phyloP scores from a whole-genome alignment of 1,284 basidiomycete species.

The Agroathelia rolfsii region DNA sequence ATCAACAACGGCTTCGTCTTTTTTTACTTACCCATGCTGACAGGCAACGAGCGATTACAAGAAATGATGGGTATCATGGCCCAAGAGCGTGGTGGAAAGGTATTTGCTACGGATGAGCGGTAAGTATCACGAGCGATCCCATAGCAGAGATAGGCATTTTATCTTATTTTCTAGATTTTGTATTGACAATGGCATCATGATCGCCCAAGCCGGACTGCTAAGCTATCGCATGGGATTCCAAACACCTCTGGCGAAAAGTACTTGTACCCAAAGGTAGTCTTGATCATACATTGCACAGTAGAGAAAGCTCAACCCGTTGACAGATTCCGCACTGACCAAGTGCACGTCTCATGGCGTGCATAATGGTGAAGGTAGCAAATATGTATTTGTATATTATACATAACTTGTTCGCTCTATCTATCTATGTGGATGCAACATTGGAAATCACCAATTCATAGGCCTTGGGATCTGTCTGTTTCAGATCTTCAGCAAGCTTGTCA shows the following conservation, averaged over 20 bases:
- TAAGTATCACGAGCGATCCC: slow-evolving; percentile 22
- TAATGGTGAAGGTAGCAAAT: slow-evolving; percentile 19
- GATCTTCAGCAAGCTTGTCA: slow-evolving; percentile 37
- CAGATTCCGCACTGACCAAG: slow-evolving; percentile 88
- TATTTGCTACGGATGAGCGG: slow-evolving; percentile 97
- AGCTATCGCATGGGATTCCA: slow-evolving; percentile 86
- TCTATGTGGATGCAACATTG: slow-evolving; percentile 29
- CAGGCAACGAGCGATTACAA: slow-evolving; percentile 87
- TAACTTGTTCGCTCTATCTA: slow-evolving; percentile 8
- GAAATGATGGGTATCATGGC: slow-evolving; percentile 99
- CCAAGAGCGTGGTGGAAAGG: slow-evolving; percentile 75
- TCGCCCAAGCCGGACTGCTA: slow-evolving; percentile 93
- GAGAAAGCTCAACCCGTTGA: slow-evolving; percentile 9
- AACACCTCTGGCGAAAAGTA: slow-evolving; percentile 72
- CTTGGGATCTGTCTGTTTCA: slow-evolving; percentile 34
- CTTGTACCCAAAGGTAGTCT: slow-evolving; percentile 78
- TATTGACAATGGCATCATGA: slow-evolving; percentile 99
- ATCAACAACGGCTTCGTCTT: neutral
- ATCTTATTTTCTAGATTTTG: slow-evolving; percentile 61
- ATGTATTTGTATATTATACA: neutral
- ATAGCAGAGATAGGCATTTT: slow-evolving; percentile 5
- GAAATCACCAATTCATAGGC: slow-evolving; percentile 43
- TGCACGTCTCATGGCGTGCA: slow-evolving; percentile 78
- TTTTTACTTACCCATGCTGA: slow-evolving; percentile 1
- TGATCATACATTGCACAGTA: neutral